These are phyloP conservation scores for Yamadazyma kitorensis DNA, from an alignment of 805 yeast species.

Conservation along the genomic window DNA sequence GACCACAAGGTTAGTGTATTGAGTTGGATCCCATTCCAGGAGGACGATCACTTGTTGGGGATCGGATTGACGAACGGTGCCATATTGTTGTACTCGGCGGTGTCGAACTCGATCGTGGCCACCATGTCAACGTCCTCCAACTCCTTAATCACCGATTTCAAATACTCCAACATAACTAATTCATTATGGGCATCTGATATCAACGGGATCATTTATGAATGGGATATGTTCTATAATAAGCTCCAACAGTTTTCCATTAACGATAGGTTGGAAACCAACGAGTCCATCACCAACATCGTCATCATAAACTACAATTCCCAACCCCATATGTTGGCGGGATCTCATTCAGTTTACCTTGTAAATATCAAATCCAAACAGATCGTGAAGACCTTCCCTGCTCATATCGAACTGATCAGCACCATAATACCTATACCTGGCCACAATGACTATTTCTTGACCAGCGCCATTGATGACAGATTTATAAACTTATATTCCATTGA, in stretches of 20 bases:
- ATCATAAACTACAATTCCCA: constrained; percentile 26
- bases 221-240: constrained; percentile 51
- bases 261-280: constrained; percentile 32
- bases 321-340: constrained; percentile 56
- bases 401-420: constrained; percentile 62
- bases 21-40: constrained; percentile 46
- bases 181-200: constrained; percentile 61
- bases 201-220: constrained; percentile 57
- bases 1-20: constrained; percentile 48
- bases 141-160: constrained; percentile 49
- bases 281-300: constrained; percentile 29
- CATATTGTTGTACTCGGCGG: constrained; percentile 65
- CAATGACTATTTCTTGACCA: constrained; percentile 55
- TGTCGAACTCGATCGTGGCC: constrained; percentile 52
- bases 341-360: constrained; percentile 61
- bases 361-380: constrained; percentile 39
- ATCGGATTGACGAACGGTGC: constrained; percentile 67
- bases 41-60: constrained; percentile 49
- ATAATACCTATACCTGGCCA: constrained; percentile 36
- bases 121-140: constrained; percentile 48
- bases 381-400: constrained; percentile 66
- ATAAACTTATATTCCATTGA: constrained; percentile 63
- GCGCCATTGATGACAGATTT: constrained; percentile 80
- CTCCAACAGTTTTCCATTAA: constrained; percentile 41
- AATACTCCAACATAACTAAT: constrained; percentile 38